Evolutionary conservation across 495 filamentous ascomycete genomes (phyloP), one percentile per base, ranked within the genome.

Genomic region (Neurospora sp.): DNA sequence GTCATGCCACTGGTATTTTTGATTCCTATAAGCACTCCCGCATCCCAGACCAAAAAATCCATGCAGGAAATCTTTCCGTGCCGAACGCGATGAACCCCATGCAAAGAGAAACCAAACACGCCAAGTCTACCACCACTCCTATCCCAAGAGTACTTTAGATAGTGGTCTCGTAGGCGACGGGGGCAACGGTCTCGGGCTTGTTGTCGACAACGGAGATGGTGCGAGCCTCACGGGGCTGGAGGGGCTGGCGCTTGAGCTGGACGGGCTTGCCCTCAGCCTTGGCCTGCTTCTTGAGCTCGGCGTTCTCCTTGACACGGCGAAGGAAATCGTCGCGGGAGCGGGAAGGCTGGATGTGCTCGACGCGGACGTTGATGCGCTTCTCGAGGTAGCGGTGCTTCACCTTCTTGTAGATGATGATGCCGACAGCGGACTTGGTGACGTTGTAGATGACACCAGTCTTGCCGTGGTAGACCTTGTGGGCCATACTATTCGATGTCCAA

Each of bases 391-490:
- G 92, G 89, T 97, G 94, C 86, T 92, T 91, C 82, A 99, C 96
- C 81, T 93, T 91, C 90, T 97, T 97, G 92, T 98, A 94, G 83
- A 99, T 91, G 86, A 98, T 96, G 83, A 99, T 93, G 82, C 96
- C 96, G 81, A 98, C 93, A 77, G 91, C 91, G 81, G 88, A 92
- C 89, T 97, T 96, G 82, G 95, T 97, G 77, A 97, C 94, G 87
- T 97, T 98, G 90, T 97, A 97, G 87, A 98, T 87, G 78, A 98
- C 92, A 81, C 94, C 94, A 75, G 94, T 98, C 91, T 97, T 97
- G 80, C 94, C 94, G 88, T 97, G 94, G 91, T 96, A 97, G 86
- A 97, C 92, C 89, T 98, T 98, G 91, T 95, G 93, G 79, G 95
- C 94, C 93, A 97, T 95, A 88, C 93, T 95, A 81, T 86, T 75